Conservation (phyloP, 129 eudicot genomes). For the Tagetes erecta region DNA sequence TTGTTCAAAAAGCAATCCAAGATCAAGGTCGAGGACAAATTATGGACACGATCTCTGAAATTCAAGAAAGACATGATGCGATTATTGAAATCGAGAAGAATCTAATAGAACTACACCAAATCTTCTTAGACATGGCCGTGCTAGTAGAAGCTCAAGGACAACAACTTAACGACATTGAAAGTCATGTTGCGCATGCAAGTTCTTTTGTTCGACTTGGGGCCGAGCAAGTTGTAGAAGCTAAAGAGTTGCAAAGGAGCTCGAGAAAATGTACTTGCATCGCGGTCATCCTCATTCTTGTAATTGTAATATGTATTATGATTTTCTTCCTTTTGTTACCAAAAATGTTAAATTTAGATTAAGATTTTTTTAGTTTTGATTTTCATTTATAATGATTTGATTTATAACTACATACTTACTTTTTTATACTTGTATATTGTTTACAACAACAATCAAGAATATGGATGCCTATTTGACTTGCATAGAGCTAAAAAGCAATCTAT, state of each 20-base stretch:
- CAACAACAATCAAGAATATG: neutral
- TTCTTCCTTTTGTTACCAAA: conserved; percentile 42
- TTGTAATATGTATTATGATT: conserved; percentile 24
- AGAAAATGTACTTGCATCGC: conserved; percentile 67
- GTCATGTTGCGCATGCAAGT: conserved; percentile 73
- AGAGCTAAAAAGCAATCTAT: neutral
- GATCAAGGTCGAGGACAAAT: conserved; percentile 83
- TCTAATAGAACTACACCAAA: conserved; percentile 62
- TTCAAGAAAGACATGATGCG: conserved; percentile 89
- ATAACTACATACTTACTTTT: neutral
- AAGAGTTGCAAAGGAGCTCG: conserved; percentile 62
- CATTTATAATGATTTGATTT: neutral
- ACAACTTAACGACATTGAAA: conserved; percentile 68
- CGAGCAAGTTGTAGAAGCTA: conserved; percentile 55
- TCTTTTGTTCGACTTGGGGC: conserved; percentile 75
- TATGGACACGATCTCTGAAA: conserved; percentile 70
- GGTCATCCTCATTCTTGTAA: conserved; percentile 35
- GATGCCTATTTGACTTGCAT: neutral
- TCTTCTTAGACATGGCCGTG: conserved; percentile 81
- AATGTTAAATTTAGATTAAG: neutral
- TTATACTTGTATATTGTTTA: neutral
- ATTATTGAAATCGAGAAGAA: conserved; percentile 72
- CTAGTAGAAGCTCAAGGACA: conserved; percentile 85
- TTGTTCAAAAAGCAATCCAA: conserved; percentile 81
- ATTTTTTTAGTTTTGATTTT: neutral